Conservation (phyloP, 176 grass and related monocot genomes). For the Lolium perenne region DNA sequence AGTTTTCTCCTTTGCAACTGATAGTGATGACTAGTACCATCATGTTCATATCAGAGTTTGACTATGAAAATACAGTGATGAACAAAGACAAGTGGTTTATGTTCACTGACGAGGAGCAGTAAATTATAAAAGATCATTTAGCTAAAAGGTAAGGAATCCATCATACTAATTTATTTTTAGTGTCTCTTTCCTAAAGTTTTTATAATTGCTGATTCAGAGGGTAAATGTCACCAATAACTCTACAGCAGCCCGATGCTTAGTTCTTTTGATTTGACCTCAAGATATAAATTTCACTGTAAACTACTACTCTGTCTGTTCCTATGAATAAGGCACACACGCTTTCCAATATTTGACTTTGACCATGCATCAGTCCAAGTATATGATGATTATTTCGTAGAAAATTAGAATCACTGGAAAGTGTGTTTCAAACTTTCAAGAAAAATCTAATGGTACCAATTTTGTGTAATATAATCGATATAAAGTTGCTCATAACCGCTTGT, state of each 20-base stretch:
- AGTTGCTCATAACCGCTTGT: too few relatives aligned
- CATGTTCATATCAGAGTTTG: slow-evolving; percentile 40
- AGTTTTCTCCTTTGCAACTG: slow-evolving; percentile 12
- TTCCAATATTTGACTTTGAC: too few relatives aligned
- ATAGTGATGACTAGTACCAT: slow-evolving; percentile 28
- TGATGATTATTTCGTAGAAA: too few relatives aligned
- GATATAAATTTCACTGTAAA: not conserved
- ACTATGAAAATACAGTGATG: not conserved
- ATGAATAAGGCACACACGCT: too few relatives aligned
- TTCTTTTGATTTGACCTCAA: not conserved
- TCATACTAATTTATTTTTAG: slow-evolving; percentile 18
- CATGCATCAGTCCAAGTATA: too few relatives aligned
- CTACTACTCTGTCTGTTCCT: not conserved
- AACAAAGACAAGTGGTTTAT: slow-evolving; percentile 56
- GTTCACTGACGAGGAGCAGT: slow-evolving; percentile 49
- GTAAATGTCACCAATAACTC: not conserved
- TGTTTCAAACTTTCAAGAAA: too few relatives aligned
- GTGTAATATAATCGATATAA: too few relatives aligned
- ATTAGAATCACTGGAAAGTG: too few relatives aligned
- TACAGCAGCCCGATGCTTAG: not conserved
- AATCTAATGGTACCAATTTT: too few relatives aligned
- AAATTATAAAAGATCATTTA: slow-evolving; percentile 41
- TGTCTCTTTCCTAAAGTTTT: not conserved
- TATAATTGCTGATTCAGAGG: not conserved
- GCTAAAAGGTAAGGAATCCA: slow-evolving; percentile 37